phyloP scores from a whole-genome alignment of 2,329 filamentous ascomycete species.

The Cryoendolithus antarcticus region DNA sequence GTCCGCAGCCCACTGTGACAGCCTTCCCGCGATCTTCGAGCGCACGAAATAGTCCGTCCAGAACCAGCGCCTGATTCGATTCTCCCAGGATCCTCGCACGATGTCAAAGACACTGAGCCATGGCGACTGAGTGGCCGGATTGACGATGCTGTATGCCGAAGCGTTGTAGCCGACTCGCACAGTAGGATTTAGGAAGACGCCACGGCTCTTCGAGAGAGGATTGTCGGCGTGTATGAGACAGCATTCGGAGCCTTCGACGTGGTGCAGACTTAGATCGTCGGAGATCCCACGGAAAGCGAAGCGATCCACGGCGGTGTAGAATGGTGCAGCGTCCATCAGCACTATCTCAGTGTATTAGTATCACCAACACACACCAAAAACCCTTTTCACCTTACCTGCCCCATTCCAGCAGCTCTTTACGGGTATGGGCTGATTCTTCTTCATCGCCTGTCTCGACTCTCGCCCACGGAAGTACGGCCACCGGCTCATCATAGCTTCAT shows the following conservation, averaged over 20 bases:
- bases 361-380: no score
- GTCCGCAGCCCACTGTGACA: slow-evolving; percentile 9
- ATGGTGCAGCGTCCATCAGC: slow-evolving; percentile 43
- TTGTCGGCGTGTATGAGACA: slow-evolving; percentile 68
- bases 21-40: slow-evolving; percentile 11
- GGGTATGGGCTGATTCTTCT: slow-evolving; percentile 40
- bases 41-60: slow-evolving; percentile 23
- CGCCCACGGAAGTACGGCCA: slow-evolving; percentile 48
- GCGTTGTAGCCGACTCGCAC: slow-evolving; percentile 55
- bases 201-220: slow-evolving; percentile 37
- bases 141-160: slow-evolving; percentile 38
- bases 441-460: slow-evolving; percentile 42
- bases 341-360: no score
- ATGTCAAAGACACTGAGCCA: slow-evolving; percentile 29
- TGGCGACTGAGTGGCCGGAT: slow-evolving; percentile 33
- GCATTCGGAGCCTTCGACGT: slow-evolving; percentile 68
- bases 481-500: slow-evolving; percentile 39
- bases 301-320: slow-evolving; percentile 29
- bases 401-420: slow-evolving; percentile 59
- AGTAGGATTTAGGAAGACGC: slow-evolving; percentile 57
- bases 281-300: slow-evolving; percentile 53
- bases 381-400: no score
- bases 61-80: slow-evolving; percentile 39
- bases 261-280: slow-evolving; percentile 45
- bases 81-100: slow-evolving; percentile 46